Conservation (phyloP, 2,329 filamentous ascomycete species). For the Ilyonectria destructans region DNA sequence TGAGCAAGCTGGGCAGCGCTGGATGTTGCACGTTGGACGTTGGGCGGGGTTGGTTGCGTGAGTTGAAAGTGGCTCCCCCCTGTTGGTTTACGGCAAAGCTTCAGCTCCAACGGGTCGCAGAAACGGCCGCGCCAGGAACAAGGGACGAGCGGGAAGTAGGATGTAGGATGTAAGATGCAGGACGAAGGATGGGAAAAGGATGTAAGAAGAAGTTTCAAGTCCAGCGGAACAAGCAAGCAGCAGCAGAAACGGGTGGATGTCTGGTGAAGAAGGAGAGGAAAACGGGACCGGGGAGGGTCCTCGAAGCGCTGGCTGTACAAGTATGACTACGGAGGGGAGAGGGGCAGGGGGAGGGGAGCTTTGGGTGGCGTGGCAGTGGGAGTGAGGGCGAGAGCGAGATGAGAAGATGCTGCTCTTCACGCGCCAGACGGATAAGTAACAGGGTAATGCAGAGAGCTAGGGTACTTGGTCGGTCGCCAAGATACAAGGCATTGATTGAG, state of each 20-base stretch:
- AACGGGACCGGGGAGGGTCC: constrained; percentile 9
- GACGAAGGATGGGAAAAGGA: background rate
- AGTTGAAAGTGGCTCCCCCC: constrained; percentile 33
- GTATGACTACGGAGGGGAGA: background rate
- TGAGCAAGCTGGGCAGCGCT: constrained; percentile 16
- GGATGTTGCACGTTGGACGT: constrained; percentile 27
- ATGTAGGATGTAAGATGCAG: constrained; percentile 17
- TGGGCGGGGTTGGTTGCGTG: constrained; percentile 46
- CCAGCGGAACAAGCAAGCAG: constrained; percentile 12
- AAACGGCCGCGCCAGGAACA: constrained; percentile 50
- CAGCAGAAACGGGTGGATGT: constrained; percentile 23
- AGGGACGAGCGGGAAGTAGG: constrained; percentile 19
- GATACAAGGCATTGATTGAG: constrained; percentile 2
- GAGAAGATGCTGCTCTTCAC: background rate
- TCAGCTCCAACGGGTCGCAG: constrained; percentile 49
- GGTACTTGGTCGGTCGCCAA: background rate
- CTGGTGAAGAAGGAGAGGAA: constrained; percentile 2
- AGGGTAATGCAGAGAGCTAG: background rate
- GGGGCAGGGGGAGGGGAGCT: background rate
- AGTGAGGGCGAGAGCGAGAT: constrained; percentile 14
- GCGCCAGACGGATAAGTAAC: background rate
- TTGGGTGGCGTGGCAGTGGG: constrained; percentile 21
- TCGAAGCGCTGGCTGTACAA: constrained; percentile 13
- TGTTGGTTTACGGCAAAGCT: constrained; percentile 35
- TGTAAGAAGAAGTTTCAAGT: constrained; percentile 21